Conservation (phyloP, 768 basidiomycete genomes). For the Fomitopsis pulvina region DNA sequence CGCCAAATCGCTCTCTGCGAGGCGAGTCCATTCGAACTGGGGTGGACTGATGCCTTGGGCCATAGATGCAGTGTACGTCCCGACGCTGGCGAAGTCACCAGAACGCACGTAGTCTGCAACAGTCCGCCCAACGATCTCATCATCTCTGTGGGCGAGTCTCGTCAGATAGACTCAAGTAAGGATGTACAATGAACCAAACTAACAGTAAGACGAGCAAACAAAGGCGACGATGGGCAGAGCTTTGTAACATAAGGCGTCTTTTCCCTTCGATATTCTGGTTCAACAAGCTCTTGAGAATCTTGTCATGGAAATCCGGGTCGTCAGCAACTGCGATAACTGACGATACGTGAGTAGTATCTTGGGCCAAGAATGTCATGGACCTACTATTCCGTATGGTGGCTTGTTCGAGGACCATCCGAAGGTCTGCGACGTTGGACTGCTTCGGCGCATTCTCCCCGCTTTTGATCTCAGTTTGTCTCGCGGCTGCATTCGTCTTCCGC, state of each 20-base stretch:
- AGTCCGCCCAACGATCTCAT: not conserved
- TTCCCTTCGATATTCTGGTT: not conserved
- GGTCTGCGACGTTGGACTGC: not conserved
- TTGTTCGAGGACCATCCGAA: not conserved
- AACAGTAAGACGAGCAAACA: not conserved
- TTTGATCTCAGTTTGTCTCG: not conserved
- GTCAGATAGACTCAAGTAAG: not conserved
- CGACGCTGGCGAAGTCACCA: slow-evolving; percentile 10
- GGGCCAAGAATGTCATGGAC: not conserved
- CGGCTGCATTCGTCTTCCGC: not conserved
- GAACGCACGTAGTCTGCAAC: not conserved
- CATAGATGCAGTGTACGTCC: slow-evolving; percentile 9
- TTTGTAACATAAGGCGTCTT: not conserved
- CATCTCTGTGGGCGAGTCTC: not conserved
- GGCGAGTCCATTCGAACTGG: slow-evolving; percentile 17
- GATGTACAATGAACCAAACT: not conserved
- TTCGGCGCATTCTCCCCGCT: not conserved
- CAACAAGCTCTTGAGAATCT: not conserved
- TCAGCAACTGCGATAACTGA: not conserved
- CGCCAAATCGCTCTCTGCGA: slow-evolving; percentile 29
- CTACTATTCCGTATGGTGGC: not conserved
- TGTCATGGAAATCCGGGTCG: not conserved
- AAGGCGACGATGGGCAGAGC: not conserved
- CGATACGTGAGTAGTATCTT: not conserved
- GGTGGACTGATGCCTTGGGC: not conserved